A percentile compares a stretch with the other conserved stretches of the same genome.
These are phyloP conservation scores for Carallia pectinifolia DNA, from an alignment of 345 rosid genomes.

Conservation along the genomic window DNA sequence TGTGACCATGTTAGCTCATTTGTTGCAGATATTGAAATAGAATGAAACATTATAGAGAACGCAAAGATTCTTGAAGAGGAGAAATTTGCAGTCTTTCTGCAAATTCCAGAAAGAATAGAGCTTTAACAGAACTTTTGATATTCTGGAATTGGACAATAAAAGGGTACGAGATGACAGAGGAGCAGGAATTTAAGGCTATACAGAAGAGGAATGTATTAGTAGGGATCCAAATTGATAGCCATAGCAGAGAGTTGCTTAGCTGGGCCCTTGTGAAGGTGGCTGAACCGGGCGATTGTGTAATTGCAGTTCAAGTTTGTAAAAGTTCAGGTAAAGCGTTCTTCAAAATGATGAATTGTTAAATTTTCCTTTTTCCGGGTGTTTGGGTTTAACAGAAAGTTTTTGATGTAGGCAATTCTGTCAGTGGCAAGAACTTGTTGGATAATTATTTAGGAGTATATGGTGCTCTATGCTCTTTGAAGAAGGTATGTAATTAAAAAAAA, in stretches of 20 bases:
- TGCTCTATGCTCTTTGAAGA: conserved; percentile 60
- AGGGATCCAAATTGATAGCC: conserved; percentile 57
- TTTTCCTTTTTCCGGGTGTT: neutral
- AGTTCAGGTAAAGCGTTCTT: conserved; percentile 39
- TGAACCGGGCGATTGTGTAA: conserved; percentile 74
- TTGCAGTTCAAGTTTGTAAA: conserved; percentile 70
- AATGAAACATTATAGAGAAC: conserved; percentile 12
- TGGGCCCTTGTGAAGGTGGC: conserved; percentile 87
- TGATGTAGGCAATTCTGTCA: conserved; percentile 47
- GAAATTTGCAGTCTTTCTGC: conserved; percentile 20
- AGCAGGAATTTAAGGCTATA: conserved; percentile 30
- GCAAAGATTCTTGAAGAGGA: conserved; percentile 13
- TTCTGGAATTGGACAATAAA: conserved; percentile 12
- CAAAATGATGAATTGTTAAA: neutral
- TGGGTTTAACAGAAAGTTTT: neutral
- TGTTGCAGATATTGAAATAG: conserved; percentile 26
- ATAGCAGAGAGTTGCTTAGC: conserved; percentile 63
- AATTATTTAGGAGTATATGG: conserved; percentile 56
- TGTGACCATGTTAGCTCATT: conserved; percentile 2
- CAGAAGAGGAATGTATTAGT: conserved; percentile 61
- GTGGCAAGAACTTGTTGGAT: conserved; percentile 47
- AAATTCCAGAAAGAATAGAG: conserved; percentile 15
- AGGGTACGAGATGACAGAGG: conserved; percentile 37
- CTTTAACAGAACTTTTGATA: conserved; percentile 12
- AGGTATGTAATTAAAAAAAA: conserved; percentile 38